Evolutionary conservation across 1,284 basidiomycete genomes (phyloP), one percentile per base, ranked within the genome.

Genomic region (Ganoderma lucidum): DNA sequence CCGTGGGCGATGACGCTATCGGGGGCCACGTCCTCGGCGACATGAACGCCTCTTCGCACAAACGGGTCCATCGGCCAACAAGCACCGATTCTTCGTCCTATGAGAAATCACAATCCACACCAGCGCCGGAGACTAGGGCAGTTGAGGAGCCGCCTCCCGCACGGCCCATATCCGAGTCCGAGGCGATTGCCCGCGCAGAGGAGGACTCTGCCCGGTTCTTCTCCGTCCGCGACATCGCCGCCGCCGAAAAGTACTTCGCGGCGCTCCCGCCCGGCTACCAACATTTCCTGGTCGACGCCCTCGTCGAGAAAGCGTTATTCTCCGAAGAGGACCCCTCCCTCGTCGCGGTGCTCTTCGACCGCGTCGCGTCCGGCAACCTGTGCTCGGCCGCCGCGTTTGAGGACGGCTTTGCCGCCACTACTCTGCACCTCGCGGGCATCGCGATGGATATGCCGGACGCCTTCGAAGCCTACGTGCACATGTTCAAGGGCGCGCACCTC

Each of bases 361-460:
- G 84, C 56, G 88, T 85, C 6, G 82, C 84, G 39, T 84, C 81
- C 74, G 91, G 87, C 82, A 85, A 82, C 71, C 81, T 87, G 69
- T 89, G 84, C 78, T 85, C 87, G 0, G 63, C 83, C 0, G 86
- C 86, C 15, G 81, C 87, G 6, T 89, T 96, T 75, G 92, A 84
- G 82, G 82, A 83, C 69, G 92, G 93, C 23, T 88, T 96, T 80
- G 80, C 81, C 67, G 84, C 86, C 1, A 86, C 90, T 65, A 89
- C 93, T 65, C 91, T 94, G 78, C 81, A 91, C 70, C 84, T 98
- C 73, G 95, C 96, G 76, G 96, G 98, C 78, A 89, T 96, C 67
- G 89, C 90, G 28, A 92, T 96, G 76, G 96, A 98, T 79, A 93
- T 93, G 70, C 96, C 96, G 3, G 92, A 93, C 77, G 96, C 95